These are phyloP conservation scores for Chaetothyriales sp. DNA, from an alignment of 2,329 filamentous ascomycete genomes.

Conservation along the genomic window DNA sequence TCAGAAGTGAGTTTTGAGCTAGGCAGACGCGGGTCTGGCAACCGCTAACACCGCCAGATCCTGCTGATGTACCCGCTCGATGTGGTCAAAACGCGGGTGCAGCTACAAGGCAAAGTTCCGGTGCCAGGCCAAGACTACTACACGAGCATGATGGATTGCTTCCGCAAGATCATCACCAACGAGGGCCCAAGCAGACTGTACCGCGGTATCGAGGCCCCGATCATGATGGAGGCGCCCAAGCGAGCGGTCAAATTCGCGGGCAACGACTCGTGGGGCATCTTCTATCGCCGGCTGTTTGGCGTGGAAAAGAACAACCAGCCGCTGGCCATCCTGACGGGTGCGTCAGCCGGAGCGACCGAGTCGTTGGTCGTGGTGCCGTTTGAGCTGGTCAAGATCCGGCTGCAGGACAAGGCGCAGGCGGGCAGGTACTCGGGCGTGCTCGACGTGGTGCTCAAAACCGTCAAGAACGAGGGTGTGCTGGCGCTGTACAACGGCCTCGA, in stretches of 20 bases:
- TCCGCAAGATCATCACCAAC: constrained; percentile 88
- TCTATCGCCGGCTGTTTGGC: constrained; percentile 81
- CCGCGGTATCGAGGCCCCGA: constrained; percentile 87
- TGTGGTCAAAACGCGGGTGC: constrained; percentile 96
- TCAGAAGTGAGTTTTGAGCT: constrained; percentile 59
- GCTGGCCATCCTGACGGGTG: constrained; percentile 83
- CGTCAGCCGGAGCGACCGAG: constrained; percentile 88
- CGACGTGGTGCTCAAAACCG: constrained; percentile 49
- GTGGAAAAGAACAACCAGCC: constrained; percentile 78
- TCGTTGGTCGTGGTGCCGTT: constrained; percentile 96
- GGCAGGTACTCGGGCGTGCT: constrained; percentile 49
- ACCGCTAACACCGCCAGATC: constrained; percentile 44
- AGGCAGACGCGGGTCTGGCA: not conserved
- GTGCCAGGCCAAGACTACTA: constrained; percentile 64
- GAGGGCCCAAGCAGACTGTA: constrained; percentile 90
- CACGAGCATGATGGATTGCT: constrained; percentile 96
- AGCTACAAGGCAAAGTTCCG: constrained; percentile 66
- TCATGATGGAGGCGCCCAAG: constrained; percentile 96
- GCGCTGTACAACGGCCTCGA: constrained; percentile 95
- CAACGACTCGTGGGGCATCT: constrained; percentile 94
- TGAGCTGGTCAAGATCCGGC: constrained; percentile 93
- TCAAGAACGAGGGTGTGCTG: constrained; percentile 68
- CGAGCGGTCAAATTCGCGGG: constrained; percentile 96
- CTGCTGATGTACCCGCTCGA: constrained; percentile 94
- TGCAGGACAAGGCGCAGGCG: constrained; percentile 89